Evolutionary conservation across 2,329 filamentous ascomycete genomes (phyloP).

Genomic region (Cercospora sp.): DNA sequence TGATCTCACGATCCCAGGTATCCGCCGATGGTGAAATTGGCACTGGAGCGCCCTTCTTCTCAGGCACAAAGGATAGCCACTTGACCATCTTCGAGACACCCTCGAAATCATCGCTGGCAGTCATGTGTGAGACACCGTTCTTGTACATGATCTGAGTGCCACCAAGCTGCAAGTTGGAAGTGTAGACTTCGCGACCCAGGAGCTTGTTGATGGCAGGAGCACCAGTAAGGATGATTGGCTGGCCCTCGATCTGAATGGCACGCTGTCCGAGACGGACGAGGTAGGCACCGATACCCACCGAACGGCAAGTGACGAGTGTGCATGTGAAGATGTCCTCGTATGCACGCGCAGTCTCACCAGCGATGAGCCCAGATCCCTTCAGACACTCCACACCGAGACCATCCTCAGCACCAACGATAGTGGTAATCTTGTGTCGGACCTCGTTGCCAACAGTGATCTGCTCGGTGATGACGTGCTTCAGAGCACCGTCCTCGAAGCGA

Average conservation of each 20-base stretch:
- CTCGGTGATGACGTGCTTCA: constrained; percentile 82
- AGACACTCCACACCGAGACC: constrained; percentile 97
- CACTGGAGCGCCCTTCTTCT: constrained; percentile 88
- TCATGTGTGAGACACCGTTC: constrained; percentile 99
- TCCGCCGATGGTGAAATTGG: constrained; percentile 87
- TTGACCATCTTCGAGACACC: constrained; percentile 97
- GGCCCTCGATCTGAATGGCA: constrained; percentile 97
- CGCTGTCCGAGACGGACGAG: constrained; percentile 96
- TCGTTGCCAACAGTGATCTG: constrained; percentile 82
- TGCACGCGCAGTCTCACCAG: constrained; percentile 91
- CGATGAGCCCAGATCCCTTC: constrained; percentile 95
- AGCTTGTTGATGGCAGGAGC: constrained; percentile 97
- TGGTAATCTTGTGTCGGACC: constrained; percentile 89
- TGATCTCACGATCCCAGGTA: constrained; percentile 87
- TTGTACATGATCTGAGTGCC: constrained; percentile 99
- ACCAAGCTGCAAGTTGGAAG: constrained; percentile 97
- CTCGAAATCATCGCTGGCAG: constrained; percentile 93
- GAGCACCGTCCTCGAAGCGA: constrained; percentile 76
- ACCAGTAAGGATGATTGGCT: constrained; percentile 98
- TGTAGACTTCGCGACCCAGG: constrained; percentile 96
- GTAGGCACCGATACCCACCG: constrained; percentile 98
- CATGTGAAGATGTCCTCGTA: constrained; percentile 99
- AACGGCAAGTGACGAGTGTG: constrained; percentile 95
- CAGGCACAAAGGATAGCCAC: constrained; percentile 96
- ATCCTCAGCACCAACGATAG: constrained; percentile 89